Evolutionary conservation across 2,329 filamentous ascomycete genomes (phyloP), one percentile per base, ranked within the genome.

Genomic region (Penicillium brevicompactum): DNA sequence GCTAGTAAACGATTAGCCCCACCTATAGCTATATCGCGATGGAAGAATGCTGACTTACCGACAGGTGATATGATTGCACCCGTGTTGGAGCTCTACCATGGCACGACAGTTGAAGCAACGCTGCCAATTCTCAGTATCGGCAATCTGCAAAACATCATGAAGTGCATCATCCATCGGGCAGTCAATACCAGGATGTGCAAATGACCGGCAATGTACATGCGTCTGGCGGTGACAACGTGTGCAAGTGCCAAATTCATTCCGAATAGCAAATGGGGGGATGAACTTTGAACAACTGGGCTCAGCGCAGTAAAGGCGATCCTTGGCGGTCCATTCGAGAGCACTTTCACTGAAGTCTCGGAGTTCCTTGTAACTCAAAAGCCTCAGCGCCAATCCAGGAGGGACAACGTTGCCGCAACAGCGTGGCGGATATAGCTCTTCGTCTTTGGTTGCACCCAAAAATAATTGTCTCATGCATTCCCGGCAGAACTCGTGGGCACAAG

Each of bases 1-100:
- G 3, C 55, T 58, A n/a, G 13, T 37, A n/a, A 37, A 27, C 14
- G 7, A 37, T 60, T 42, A 58, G 45, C 24, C 16, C 30, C 30
- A 31, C 5, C 30, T 31, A 31, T 31, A 31, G 30, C 30, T 31
- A 31, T 31, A 31, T 31, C 30, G 30, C 30, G 14, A 4, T 27
- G 21, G 24, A 9, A 45, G 4, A 4, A 27, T 42, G 22, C 56
- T 31, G 30, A 31, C 30, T 42, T 50, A 64, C 62, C 50, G 50
- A 32, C 62, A 61, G 2, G 45, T 58, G 3, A 64, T 64, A 49
- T 64, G 60, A 22, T 57, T 55, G n/a, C 60, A 64, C 16, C 62
- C 60, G 3, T 43, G 27, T 5, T 21, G 21, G 1, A 55, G 56
- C 42, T 61, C 57, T 13, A 62, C 49, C 56, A 64, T 63, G 3